Evolutionary conservation across 1,284 basidiomycete genomes (phyloP).

Genomic region (Irpex sp.): DNA sequence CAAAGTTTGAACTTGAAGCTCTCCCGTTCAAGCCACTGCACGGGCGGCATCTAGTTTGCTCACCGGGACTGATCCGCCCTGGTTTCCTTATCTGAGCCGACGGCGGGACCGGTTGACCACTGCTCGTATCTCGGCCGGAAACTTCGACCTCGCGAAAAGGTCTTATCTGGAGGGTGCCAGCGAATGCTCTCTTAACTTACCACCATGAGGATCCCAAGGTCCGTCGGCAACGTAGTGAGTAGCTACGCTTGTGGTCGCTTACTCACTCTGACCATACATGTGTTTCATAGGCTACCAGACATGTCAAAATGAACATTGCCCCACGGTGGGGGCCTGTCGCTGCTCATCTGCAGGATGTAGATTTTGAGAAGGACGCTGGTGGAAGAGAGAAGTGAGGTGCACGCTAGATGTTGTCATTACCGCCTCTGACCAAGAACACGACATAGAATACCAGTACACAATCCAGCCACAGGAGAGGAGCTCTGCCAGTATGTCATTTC

Average conservation of each 20-base stretch:
- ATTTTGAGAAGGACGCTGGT: not conserved
- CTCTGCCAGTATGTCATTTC: conserved; percentile 50
- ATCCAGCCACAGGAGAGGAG: conserved; percentile 63
- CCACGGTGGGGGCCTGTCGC: conserved; percentile 26
- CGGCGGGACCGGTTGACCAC: no score
- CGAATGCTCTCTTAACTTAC: not conserved
- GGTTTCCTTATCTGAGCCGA: not conserved
- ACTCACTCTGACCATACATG: not conserved
- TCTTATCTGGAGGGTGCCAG: not conserved
- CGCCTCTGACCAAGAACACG: not conserved
- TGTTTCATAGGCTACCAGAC: not conserved
- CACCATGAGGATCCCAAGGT: not conserved
- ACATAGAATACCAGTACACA: conserved; percentile 49
- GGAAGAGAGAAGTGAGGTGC: conserved; percentile 6
- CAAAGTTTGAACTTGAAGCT: not conserved
- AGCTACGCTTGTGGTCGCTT: not conserved
- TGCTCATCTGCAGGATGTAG: conserved; percentile 13
- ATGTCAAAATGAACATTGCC: not conserved
- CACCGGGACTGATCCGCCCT: not conserved
- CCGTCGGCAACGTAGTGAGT: not conserved
- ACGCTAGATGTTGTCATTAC: not conserved
- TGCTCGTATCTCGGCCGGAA: no score
- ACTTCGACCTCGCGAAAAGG: no score
- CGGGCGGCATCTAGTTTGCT: not conserved
- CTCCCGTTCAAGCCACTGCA: not conserved